phyloP scores from a whole-genome alignment of 768 basidiomycete genomes.

The Suillus variegatus region DNA sequence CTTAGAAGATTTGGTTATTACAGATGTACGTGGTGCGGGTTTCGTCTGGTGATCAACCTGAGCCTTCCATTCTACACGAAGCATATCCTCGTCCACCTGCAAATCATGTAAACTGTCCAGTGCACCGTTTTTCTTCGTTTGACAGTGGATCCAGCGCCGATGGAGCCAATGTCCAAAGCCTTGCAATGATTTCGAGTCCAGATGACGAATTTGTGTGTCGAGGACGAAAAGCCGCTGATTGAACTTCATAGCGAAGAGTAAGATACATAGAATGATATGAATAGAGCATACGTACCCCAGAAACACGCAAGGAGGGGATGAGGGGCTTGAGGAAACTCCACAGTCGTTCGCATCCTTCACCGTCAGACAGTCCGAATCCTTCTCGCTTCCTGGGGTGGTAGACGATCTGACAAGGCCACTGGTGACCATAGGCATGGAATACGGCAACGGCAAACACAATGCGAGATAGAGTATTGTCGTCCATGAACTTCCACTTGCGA shows the following conservation, averaged over 20 bases:
- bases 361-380: slow-evolving; percentile 20
- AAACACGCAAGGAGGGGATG: slow-evolving; percentile 20
- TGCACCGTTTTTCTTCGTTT: slow-evolving; percentile 9
- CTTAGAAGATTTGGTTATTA: background rate
- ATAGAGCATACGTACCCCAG: slow-evolving; percentile 17
- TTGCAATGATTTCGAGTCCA: background rate
- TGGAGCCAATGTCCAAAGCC: slow-evolving; percentile 20
- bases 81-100: background rate
- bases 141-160: slow-evolving; percentile 11
- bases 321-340: slow-evolving; percentile 25
- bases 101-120: background rate
- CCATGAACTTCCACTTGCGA: slow-evolving; percentile 5
- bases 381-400: slow-evolving; percentile 35
- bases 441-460: slow-evolving; percentile 31
- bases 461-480: slow-evolving; percentile 13
- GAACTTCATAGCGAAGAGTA: slow-evolving; percentile 22
- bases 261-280: background rate
- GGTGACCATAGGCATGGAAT: slow-evolving; percentile 38
- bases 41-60: slow-evolving; percentile 7
- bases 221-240: slow-evolving; percentile 29
- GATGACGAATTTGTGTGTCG: slow-evolving; percentile 11
- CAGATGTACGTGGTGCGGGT: background rate
- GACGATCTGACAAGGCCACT: slow-evolving; percentile 36
- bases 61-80: slow-evolving; percentile 13
- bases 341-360: slow-evolving; percentile 14